Conservation (phyloP, 306 rosid species). For the Myrica gale region DNA sequence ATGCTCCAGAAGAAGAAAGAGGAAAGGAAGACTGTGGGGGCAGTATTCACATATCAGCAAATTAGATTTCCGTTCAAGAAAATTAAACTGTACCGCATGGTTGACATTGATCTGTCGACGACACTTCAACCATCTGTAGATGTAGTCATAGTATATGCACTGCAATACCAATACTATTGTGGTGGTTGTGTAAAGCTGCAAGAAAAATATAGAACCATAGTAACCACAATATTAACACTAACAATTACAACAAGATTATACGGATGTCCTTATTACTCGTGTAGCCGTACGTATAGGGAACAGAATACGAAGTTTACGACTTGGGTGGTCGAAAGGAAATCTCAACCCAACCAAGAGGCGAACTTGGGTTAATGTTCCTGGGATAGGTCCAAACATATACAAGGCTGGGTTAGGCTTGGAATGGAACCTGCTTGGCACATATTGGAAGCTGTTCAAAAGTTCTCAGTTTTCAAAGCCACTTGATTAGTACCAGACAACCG, state of each 20-base stretch:
- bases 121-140: conserved; percentile 41
- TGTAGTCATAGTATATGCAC: conserved; percentile 66
- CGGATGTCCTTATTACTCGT: too few species aligned
- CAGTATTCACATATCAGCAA: background rate
- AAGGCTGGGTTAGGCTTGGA: too few species aligned
- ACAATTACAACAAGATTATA: too few species aligned
- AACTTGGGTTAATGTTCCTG: too few species aligned
- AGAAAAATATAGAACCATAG: background rate
- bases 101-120: conserved; percentile 22
- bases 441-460: background rate
- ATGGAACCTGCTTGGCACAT: too few species aligned
- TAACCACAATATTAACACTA: background rate
- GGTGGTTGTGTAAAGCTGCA: conserved; percentile 72
- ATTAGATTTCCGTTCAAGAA: background rate
- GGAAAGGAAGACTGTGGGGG: background rate
- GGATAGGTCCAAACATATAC: too few species aligned
- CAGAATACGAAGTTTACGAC: too few species aligned
- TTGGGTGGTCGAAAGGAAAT: too few species aligned
- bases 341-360: too few species aligned
- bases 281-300: too few species aligned
- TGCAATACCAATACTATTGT: conserved; percentile 76
- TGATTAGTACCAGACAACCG: background rate
- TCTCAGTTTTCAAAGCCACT: background rate
- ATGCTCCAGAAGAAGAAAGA: background rate
- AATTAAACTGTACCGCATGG: conserved; percentile 35